A percentile compares a stretch with the other conserved stretches of the same genome.
These are phyloP conservation scores for Hypseocharis bilobata DNA, from an alignment of 441 rosid species.

Conservation along the genomic window DNA sequence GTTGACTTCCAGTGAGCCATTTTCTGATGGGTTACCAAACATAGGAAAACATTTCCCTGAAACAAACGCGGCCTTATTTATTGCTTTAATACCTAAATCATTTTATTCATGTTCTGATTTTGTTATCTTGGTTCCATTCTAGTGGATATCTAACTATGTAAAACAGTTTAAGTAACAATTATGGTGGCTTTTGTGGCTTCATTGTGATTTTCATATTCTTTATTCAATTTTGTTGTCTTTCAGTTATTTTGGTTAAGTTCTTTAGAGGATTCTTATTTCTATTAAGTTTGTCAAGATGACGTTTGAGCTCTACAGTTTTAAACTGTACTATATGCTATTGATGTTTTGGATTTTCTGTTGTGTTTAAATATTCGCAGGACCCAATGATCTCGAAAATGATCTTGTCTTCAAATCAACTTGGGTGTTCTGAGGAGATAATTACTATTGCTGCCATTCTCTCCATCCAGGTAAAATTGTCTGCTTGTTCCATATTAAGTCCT, in stretches of 20 bases:
- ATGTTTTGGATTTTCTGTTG: neutral
- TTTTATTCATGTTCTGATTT: too few species aligned
- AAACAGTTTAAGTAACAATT: neutral
- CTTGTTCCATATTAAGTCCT: neutral
- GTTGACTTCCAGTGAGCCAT: too few species aligned
- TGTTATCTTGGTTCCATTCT: neutral
- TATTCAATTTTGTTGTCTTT: too few species aligned
- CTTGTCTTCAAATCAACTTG: slow-evolving; percentile 74
- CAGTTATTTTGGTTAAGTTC: neutral
- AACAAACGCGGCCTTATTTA: too few species aligned
- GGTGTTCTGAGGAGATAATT: slow-evolving; percentile 82
- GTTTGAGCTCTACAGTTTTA: neutral
- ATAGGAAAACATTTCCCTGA: too few species aligned
- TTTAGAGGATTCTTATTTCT: too few species aligned
- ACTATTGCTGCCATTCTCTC: slow-evolving; percentile 81
- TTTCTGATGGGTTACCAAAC: too few species aligned
- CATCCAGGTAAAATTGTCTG: slow-evolving; percentile 47
- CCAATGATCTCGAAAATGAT: slow-evolving; percentile 93
- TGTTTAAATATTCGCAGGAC: slow-evolving; percentile 40
- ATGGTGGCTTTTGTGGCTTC: neutral
- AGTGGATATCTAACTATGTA: too few species aligned
- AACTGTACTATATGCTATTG: neutral
- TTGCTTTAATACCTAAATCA: neutral
- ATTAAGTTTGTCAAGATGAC: neutral
- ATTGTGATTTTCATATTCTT: too few species aligned